Base-by-base conservation (phyloP, 768 basidiomycete species). In the Phylloporus arenicola region DNA sequence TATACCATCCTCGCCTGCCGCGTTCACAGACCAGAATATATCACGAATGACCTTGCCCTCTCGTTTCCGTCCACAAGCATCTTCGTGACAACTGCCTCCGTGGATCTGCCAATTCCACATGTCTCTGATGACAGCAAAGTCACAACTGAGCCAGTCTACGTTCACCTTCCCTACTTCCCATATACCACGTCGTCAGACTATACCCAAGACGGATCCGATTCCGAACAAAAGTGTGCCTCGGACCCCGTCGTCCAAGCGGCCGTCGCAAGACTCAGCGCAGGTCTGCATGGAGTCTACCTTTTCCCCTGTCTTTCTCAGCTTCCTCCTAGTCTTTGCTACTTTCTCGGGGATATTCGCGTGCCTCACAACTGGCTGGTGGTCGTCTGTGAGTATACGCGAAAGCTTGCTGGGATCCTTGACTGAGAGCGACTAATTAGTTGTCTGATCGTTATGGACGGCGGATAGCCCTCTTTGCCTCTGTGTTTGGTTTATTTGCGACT, bases 341-440 rank as follows among this genome's bases (percentile, higher is more conserved):
- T 71, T 76, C 9, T 81, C 80, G 70, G 92, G 92, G 9, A 65
- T 90, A 45, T 70, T 95, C 30, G 77, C 81, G 29, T 87, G 88
- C 54, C 61, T 93, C 30, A 92, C 90, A 3, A 83, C 85, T 12
- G 88, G 80, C 3, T 93, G 83, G 80, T 95, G 92, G 92, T 86
- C 87, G 48, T 76, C 84, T 47, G 86, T 87, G 67, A 65, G 84
- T 73, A 50, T 43, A 30, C 51, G 27, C 16, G 41, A 44, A 35
- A n/a, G 8, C 20, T 25, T 8, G 19, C 16, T 19, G 37, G 20
- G 3, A 10, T 25, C 12, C 34, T 39, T 13, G 8, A 14, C 47
- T 52, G 38, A 56, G 6, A 11, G 3, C 34, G n/a, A 47, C 22
- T 19, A 9, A 29, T 22, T 35, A 90, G 82, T 75, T 85, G 39